Base-by-base conservation (phyloP, 768 basidiomycete species). In the Dioszegia hungarica region DNA sequence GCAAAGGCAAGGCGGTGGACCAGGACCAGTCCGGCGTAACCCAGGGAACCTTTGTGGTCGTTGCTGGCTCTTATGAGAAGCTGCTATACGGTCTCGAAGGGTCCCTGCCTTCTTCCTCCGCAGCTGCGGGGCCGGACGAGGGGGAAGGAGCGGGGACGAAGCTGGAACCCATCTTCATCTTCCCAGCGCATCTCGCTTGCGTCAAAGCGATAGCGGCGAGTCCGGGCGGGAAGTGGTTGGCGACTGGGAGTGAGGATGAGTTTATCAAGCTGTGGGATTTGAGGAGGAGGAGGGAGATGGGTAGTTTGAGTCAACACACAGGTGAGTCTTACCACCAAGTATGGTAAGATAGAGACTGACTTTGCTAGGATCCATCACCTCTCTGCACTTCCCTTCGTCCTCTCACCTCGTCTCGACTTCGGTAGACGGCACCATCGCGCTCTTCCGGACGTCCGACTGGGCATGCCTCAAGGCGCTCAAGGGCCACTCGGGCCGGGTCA, bases 251-350 rank as follows among this genome's bases (percentile, higher is more conserved):
- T 62, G 83, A 88, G n/a, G 95, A 99, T 72, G 95, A 98, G 75
- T 88, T 93, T 46, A 79, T 98, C 66, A 97, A 97, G 75, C 86
- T 99, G 9, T 99, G 95, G 95, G 92, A 98, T 79, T 75, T 99
- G 58, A 82, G 86, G 52, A 79, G 92, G 69, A 80, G 86, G 75
- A 95, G 95, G 78, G 94, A 99, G 75, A 83, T 99, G 49, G 95
- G 95, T 29, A 89, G 88, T 41, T 78, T 99, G 50, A 89, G 92
- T 84, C 91, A 95, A 56, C 94, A 97, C 73, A 83, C 90, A 80
- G 94, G 93, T 93, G 63, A 58, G 78, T 62, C 20, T 22, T 12
- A 9, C 28, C 22, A 25, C 28, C 39, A 33, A 28, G 25, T 54
- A 15, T 31, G 14, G 24, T 2, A 43, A 11, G 4, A 4, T 15